Evolutionary conservation across 352 stramenopile species (phyloP).

Genomic region (Phytophthora quininea): DNA sequence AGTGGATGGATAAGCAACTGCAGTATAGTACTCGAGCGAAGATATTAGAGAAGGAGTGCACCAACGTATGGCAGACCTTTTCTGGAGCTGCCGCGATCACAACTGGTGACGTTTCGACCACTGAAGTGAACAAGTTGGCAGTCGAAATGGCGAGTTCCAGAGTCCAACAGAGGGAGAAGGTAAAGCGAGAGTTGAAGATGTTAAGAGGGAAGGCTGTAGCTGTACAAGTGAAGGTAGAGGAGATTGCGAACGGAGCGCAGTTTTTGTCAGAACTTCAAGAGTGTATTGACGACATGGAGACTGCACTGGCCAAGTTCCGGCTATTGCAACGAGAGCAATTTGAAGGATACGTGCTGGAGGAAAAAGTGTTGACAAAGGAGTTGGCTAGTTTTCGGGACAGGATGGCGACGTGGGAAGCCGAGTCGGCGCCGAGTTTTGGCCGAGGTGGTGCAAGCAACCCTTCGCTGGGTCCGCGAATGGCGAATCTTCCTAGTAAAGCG

Average conservation of each 20-base stretch:
- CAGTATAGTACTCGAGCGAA: slow-evolving; percentile 47
- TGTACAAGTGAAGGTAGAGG: slow-evolving; percentile 49
- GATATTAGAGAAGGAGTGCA: slow-evolving; percentile 63
- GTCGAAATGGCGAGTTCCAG: slow-evolving; percentile 44
- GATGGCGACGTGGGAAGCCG: slow-evolving; percentile 47
- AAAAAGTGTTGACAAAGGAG: slow-evolving; percentile 66
- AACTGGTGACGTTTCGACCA: slow-evolving; percentile 13
- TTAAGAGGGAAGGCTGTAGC: slow-evolving; percentile 35
- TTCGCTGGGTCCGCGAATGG: slow-evolving; percentile 4
- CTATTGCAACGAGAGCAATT: slow-evolving; percentile 42
- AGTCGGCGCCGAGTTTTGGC: background rate
- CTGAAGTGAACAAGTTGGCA: slow-evolving; percentile 49
- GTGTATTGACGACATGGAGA: slow-evolving; percentile 59
- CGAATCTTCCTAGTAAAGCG: slow-evolving; percentile 8
- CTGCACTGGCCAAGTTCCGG: slow-evolving; percentile 44
- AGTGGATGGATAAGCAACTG: slow-evolving; percentile 73
- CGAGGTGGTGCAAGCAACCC: slow-evolving; percentile 28
- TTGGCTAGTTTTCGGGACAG: slow-evolving; percentile 47
- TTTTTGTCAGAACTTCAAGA: slow-evolving; percentile 60
- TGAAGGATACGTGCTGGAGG: slow-evolving; percentile 55
- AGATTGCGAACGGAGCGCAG: slow-evolving; percentile 51
- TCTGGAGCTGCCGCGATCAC: slow-evolving; percentile 27
- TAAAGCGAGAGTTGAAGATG: slow-evolving; percentile 43
- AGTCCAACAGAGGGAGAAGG: slow-evolving; percentile 30
- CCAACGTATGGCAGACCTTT: slow-evolving; percentile 56